phyloP scores from a whole-genome alignment of 805 yeast genomes.

The Nakazawaea molendinolei region DNA sequence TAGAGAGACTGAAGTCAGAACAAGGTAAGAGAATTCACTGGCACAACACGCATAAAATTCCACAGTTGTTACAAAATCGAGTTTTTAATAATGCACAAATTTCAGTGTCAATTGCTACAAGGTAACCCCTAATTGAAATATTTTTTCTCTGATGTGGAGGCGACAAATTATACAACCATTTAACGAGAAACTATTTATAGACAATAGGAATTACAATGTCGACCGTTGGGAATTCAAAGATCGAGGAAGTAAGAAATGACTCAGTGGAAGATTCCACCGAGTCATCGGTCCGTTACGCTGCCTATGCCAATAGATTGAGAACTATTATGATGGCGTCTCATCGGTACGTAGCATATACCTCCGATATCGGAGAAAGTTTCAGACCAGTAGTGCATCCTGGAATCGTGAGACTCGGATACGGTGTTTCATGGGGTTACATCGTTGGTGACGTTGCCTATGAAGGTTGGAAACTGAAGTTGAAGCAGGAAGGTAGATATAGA shows the following conservation, averaged over 20 bases:
- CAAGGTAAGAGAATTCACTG: no score
- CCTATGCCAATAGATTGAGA: constrained; percentile 69
- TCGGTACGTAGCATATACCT: constrained; percentile 79
- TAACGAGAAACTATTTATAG: no score
- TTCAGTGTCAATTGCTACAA: no score
- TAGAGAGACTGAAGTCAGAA: no score
- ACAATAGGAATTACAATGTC: no score
- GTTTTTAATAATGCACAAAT: no score
- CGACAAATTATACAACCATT: no score
- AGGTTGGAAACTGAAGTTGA: constrained; percentile 64
- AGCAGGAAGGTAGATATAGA: constrained; percentile 55
- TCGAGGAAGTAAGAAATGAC: constrained; percentile 8
- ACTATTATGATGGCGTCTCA: constrained; percentile 69
- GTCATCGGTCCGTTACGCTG: constrained; percentile 63
- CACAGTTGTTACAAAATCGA: no score
- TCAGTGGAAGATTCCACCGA: constrained; percentile 35
- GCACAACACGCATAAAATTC: no score
- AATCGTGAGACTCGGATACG: constrained; percentile 62
- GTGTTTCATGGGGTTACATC: constrained; percentile 69
- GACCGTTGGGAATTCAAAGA: not conserved
- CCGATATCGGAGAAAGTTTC: constrained; percentile 83
- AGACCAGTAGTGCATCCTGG: constrained; percentile 72
- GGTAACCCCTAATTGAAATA: no score
- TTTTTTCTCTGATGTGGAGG: no score
- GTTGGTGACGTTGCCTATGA: constrained; percentile 70